Base-by-base conservation (phyloP, 2,329 filamentous ascomycete species). In the Neopestalotiopsis clavispora region DNA sequence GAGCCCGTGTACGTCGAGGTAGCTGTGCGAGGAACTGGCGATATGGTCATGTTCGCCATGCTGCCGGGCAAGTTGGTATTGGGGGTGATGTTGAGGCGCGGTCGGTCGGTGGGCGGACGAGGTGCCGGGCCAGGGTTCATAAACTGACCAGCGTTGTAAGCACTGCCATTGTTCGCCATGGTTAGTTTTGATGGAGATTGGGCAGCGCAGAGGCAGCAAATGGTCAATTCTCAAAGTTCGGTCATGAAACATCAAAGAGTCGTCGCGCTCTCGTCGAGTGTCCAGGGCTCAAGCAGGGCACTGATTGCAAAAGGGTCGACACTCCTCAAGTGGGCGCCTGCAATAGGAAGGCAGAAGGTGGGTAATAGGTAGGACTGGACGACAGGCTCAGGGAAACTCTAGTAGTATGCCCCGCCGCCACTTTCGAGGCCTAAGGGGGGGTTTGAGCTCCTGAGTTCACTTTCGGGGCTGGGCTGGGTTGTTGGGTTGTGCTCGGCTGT, bases 91-190 rank as follows among this genome's bases (percentile, higher is more conserved):
- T 91, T 91, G 74, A 97, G 89, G 77, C 93, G 91, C 70, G 94
- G 93, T 76, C 93, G 90, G 77, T 96, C 93, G 70, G 88, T 91
- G 23, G 95, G 96, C 70, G 96, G 95, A 76, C 93, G 92, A 73
- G 96, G 96, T 74, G 96, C 95, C 75, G 96, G 95, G 73, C 96
- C 94, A 71, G 96, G 94, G 81, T 98, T 98, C 93, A 98, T 97
- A 84, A 98, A 98, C 80, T 90, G 89, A 75, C 86, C 88, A 72
- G 84, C 83, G 57, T 87, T 82, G 77, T 90, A 91, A 75, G 87
- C 81, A 78, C 87, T 90, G 76, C 70, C 75, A 68, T 72, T 65
- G 71, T 75, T 73, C 70, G 70, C 70, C 74, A 76, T 77, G 66
- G 69, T 77, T 69, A 74, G 74, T 69, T 52, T 30, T 58, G 40